Conservation (phyloP, 2,329 filamentous ascomycete genomes). For the Fusarium anguioides region DNA sequence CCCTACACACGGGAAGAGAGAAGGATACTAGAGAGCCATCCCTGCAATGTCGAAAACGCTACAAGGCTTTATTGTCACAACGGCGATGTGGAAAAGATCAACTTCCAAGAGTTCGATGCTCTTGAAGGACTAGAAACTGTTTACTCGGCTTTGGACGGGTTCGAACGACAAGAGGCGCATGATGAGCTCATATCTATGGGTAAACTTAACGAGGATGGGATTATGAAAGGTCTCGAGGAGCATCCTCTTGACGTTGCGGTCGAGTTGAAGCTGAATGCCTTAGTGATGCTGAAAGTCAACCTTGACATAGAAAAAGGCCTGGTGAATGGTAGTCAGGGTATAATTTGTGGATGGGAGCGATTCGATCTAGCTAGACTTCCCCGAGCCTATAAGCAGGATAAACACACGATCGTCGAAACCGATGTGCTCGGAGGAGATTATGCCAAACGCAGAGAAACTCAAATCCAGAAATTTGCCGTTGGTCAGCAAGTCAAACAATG, state of each 20-base stretch:
- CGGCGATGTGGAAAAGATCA: not conserved
- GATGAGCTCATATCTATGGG: not conserved
- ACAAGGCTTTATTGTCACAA: slow-evolving; percentile 18
- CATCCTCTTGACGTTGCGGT: slow-evolving; percentile 26
- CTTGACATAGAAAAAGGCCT: slow-evolving; percentile 21
- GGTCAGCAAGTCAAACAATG: not conserved
- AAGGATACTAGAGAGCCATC: slow-evolving; percentile 58
- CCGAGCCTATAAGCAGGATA: not conserved
- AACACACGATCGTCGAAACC: not conserved
- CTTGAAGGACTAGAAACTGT: not conserved
- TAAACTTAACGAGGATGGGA: not conserved
- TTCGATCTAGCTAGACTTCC: not conserved
- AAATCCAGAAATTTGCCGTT: rapidly evolving
- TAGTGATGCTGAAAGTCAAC: slow-evolving; percentile 44
- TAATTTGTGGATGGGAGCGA: slow-evolving; percentile 36
- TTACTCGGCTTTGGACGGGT: not conserved
- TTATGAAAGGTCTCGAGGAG: not conserved
- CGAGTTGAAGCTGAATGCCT: slow-evolving; percentile 26
- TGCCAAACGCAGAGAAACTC: not conserved
- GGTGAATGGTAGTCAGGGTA: slow-evolving; percentile 45
- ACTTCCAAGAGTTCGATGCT: not conserved
- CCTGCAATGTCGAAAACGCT: slow-evolving; percentile 46
- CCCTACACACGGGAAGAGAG: slow-evolving; percentile 52
- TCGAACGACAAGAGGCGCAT: not conserved
- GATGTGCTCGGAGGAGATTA: not conserved